These are phyloP conservation scores for Leonotis leonurus DNA, from an alignment of 257 asterid species.

Conservation along the genomic window DNA sequence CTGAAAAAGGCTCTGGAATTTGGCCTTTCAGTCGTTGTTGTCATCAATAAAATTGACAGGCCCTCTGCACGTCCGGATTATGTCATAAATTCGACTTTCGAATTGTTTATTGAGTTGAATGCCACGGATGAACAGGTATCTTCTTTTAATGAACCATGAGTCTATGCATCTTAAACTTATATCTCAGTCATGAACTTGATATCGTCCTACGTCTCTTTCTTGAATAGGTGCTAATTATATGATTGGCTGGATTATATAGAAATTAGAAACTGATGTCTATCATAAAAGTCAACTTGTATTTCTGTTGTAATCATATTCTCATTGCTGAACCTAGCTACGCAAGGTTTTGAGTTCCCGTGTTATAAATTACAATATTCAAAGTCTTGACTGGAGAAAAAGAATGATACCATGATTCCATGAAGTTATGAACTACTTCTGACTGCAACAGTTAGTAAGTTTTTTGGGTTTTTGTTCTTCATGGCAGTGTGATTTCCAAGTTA, in stretches of 20 bases:
- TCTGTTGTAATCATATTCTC: neutral
- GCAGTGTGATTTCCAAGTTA: conserved; percentile 99
- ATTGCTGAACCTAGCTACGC: neutral
- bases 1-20: conserved; percentile 98
- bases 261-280: neutral
- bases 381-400: neutral
- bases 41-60: conserved; percentile 92
- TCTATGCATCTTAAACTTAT: conserved; percentile 1
- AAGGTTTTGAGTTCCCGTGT: neutral
- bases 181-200: neutral
- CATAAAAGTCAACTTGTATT: neutral
- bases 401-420: neutral
- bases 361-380: neutral
- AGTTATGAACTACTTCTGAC: neutral
- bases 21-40: conserved; percentile 95
- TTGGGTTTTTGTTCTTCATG: conserved; percentile 14
- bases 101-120: conserved; percentile 86
- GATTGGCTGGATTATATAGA: neutral
- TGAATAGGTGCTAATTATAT: neutral
- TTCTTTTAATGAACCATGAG: neutral
- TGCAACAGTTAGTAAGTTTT: neutral
- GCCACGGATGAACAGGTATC: conserved; percentile 98
- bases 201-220: neutral
- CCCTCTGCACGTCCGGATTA: conserved; percentile 95
- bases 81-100: conserved; percentile 91